Base-by-base conservation (phyloP, 139 green algal species). In the Desmodesmus armatus region DNA sequence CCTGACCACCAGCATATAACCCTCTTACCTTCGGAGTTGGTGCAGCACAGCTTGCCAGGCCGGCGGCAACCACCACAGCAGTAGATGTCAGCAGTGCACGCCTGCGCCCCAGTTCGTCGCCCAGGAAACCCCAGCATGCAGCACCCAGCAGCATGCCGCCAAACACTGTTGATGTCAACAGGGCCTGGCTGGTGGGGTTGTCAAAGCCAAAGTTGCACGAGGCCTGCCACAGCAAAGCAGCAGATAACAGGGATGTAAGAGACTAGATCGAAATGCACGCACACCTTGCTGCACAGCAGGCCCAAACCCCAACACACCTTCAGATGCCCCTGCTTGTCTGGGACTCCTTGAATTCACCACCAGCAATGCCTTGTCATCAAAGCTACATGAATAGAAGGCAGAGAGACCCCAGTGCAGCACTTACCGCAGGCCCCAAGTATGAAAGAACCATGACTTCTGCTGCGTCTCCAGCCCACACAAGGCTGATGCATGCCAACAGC, bases 371-470 rank as follows among this genome's bases (percentile, higher is more conserved):
- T 33, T 37, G 27, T 2, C 19, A 1, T 23, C 21, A 73, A 19
- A 40, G 27, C 1, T 23, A 73, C 27, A 2, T 1, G 1, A 62
- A 62, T 62, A 62, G 51, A 27, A 62, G 51, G 51, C 51, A 27
- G 51, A 62, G 19, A 19, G 19, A 62, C 65, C 15, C 25, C 33
- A 27, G 65, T 29, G 65, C 65, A 44, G 21, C 67, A 62, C 72
- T 82, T 40, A 91, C 85, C 6, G 92, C 87, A 5, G 95, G 94
- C 0, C 95, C 94, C 29, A 98, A 82, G 81, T 94, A 97, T 11
- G 87, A 92, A 0, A 98, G 89, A 31, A 97, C 80, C 91, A 98
- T 96, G 65, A 93, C 92, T 81, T 97, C 94, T 89, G 95, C 94
- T 5, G 94, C 94, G 74, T 98, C 94, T 13, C 85, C 73, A 37